These are phyloP conservation scores for Globisporangium paroecandrum DNA, from an alignment of 352 stramenopile species.

Conservation along the genomic window DNA sequence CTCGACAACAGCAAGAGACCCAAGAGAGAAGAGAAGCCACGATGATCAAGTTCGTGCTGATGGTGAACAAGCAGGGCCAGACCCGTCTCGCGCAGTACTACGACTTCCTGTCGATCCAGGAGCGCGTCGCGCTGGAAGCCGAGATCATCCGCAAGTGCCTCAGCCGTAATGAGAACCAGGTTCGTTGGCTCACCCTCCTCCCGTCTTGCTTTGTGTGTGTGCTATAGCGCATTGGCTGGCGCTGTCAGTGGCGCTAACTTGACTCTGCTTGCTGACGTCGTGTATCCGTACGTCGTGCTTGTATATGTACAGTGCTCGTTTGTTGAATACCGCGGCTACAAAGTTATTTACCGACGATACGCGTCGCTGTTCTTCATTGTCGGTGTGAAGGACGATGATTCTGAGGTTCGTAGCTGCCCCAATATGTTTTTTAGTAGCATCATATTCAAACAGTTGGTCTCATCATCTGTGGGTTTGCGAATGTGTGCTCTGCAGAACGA, in stretches of 20 bases:
- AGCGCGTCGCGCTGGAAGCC: constrained; percentile 97
- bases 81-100: constrained; percentile 99
- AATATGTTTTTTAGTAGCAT: not conserved
- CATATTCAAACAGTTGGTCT: not conserved
- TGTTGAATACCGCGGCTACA: constrained; percentile 99
- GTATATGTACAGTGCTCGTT: constrained; percentile 94
- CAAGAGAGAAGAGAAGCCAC: not conserved
- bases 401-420: constrained; percentile 47
- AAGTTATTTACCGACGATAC: constrained; percentile 98
- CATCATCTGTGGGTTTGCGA: not conserved
- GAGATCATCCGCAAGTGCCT: constrained; percentile 99
- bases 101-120: constrained; percentile 98
- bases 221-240: not conserved
- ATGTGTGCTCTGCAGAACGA: constrained; percentile 90
- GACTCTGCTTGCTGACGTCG: not conserved
- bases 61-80: constrained; percentile 99
- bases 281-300: not conserved
- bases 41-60: constrained; percentile 95
- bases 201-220: not conserved
- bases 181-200: constrained; percentile 12
- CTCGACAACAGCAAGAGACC: constrained; percentile 1
- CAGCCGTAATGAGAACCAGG: constrained; percentile 95
- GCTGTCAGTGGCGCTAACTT: not conserved
- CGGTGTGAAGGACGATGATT: constrained; percentile 95
- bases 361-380: constrained; percentile 99